Evolutionary conservation across 208 protist species (phyloP).

Genomic region (Trypanosoma platydactyli): DNA sequence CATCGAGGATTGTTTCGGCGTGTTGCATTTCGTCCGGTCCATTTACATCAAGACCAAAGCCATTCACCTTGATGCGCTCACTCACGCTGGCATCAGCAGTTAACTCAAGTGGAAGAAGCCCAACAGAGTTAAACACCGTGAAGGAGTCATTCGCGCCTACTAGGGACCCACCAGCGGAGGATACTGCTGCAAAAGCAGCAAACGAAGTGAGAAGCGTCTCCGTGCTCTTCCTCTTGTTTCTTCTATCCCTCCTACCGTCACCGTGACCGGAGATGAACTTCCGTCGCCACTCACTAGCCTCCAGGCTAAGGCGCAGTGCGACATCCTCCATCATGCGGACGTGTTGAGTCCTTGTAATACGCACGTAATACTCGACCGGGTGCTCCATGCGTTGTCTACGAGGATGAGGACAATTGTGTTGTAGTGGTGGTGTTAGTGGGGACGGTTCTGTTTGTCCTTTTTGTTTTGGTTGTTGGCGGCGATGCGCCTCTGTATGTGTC

Average conservation of each 20-base stretch:
- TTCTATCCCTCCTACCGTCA: not conserved
- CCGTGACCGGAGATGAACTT: constrained; percentile 39
- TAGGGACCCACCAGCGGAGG: constrained; percentile 23
- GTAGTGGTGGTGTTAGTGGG: not conserved
- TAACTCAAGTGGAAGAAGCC: not conserved
- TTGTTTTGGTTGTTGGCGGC: no score
- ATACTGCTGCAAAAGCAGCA: no score
- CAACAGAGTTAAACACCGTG: constrained; percentile 13
- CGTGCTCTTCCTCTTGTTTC: not conserved
- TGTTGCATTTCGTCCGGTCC: constrained; percentile 6
- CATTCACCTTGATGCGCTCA: constrained; percentile 28
- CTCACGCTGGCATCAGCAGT: constrained; percentile 6
- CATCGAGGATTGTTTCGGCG: constrained; percentile 49
- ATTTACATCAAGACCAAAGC: constrained; percentile 22
- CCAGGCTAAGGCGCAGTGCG: constrained; percentile 44
- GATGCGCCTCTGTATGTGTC: no score
- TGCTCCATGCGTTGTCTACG: constrained; percentile 30
- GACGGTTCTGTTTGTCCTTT: not conserved
- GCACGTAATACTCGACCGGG: constrained; percentile 77
- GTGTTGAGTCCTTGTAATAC: constrained; percentile 59
- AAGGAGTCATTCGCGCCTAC: constrained; percentile 36
- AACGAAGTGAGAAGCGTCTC: no score
- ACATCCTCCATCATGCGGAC: constrained; percentile 48
- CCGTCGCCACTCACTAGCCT: constrained; percentile 57
- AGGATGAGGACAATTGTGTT: not conserved